Base-by-base conservation (phyloP, 1,139 yeast species). In the Protomyces inouyei region DNA sequence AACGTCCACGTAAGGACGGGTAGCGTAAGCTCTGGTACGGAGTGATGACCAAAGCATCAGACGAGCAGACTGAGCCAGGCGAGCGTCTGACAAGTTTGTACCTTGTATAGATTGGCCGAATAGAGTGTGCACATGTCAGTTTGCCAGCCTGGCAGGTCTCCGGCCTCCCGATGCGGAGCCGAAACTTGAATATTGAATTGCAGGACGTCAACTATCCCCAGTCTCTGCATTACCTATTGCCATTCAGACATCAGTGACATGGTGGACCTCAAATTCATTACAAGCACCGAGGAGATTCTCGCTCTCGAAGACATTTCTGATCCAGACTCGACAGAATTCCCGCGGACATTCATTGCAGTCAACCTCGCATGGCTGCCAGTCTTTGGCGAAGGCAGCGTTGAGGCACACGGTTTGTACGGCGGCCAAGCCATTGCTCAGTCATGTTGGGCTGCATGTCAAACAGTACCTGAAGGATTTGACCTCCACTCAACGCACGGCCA, bases 351-450 rank as follows among this genome's bases (percentile, higher is more conserved):
- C 43, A 59, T 59, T n/a, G 63, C 63, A 4, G 52, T 55, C 40
- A 55, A 59, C 6, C 23, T 52, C 25, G 63, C 57, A 10, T 59
- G 63, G 63, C 45, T 59, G 3, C 63, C 63, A 2, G 54, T 55
- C 18, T 59, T 59, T 28, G 63, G 54, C 35, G 52, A 52, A 9
- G 63, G 54, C 23, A 38, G 63, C 9, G 54, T 55, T 25, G 63
- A 59, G 16, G 45, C 63, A 9, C 63, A 59, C 43, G 63, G 63
- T 9, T 52, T 59, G 21, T 59, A 59, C 25, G 63, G 63, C 21
- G 63, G 63, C 18, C 63, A 59, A 16, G 63, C 54, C 36, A 59
- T 59, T 21, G 63, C 63, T 21, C 63, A 59, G 45, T 52, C 63
- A 9, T 55, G 53, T 40, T 59, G 63, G 63, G 56, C 63, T 2